Conservation (phyloP, 2,329 filamentous ascomycete genomes). For the Pseudopyricularia javanii region DNA sequence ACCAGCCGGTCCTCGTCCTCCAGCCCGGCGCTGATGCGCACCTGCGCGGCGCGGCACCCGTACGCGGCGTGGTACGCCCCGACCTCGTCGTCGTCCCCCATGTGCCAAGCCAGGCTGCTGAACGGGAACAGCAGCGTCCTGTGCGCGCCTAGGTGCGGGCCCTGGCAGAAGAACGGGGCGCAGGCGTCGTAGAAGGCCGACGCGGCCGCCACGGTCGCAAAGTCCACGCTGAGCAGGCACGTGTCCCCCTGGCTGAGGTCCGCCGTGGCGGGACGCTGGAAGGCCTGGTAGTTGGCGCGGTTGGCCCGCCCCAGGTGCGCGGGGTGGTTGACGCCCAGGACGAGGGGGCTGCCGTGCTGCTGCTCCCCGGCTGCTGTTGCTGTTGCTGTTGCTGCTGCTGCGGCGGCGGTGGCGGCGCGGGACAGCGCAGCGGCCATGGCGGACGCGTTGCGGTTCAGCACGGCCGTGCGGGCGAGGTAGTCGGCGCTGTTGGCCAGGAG, state of each 20-base stretch:
- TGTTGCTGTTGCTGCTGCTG: neutral
- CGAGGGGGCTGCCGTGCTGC: conserved; percentile 13
- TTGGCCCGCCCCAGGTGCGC: conserved; percentile 12
- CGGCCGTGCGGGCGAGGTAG: conserved; percentile 41
- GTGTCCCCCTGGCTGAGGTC: conserved; percentile 41
- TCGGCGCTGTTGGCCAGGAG: conserved; percentile 36
- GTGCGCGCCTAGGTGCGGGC: conserved; percentile 41
- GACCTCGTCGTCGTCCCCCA: conserved; percentile 20
- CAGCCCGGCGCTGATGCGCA: conserved; percentile 34
- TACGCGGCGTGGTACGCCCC: conserved; percentile 22
- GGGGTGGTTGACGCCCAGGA: conserved; percentile 32
- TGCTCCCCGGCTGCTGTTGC: neutral
- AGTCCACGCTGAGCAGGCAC: conserved; percentile 39
- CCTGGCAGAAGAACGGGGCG: conserved; percentile 31
- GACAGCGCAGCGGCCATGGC: conserved; percentile 30
- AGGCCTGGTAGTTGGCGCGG: conserved; percentile 22
- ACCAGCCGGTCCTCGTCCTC: conserved; percentile 29
- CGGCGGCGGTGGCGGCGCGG: conserved; percentile 15
- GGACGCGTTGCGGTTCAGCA: conserved; percentile 38
- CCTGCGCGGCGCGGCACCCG: conserved; percentile 25
- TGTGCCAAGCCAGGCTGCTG: conserved; percentile 27
- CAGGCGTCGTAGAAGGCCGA: conserved; percentile 32
- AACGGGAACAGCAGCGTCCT: conserved; percentile 36
- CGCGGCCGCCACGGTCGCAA: conserved; percentile 25
- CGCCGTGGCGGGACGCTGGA: conserved; percentile 21